These are phyloP conservation scores for Margaritispora aquatica DNA, from an alignment of 495 filamentous ascomycete species.

Conservation along the genomic window DNA sequence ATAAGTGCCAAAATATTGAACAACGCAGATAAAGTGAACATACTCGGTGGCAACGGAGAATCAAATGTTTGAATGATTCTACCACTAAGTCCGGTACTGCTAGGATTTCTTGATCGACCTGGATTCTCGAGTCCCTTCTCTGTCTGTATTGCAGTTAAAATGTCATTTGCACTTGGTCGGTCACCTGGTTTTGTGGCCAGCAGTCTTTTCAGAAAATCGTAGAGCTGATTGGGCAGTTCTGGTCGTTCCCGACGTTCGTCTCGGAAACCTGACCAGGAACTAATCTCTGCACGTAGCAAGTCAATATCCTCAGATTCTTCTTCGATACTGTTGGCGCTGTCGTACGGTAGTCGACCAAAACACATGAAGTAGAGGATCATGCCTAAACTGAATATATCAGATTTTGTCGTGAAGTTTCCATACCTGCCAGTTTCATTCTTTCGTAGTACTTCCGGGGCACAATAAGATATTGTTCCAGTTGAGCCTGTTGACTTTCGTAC, in stretches of 20 bases:
- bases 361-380: slow-evolving; percentile 99
- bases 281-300: slow-evolving; percentile 78
- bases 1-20: too few species aligned
- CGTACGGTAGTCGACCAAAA: slow-evolving; percentile 83
- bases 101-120: slow-evolving; percentile 34
- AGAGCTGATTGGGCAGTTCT: slow-evolving; percentile 83
- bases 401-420: slow-evolving; percentile 92
- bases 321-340: slow-evolving; percentile 66
- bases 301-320: slow-evolving; percentile 96
- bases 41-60: slow-evolving; percentile 43
- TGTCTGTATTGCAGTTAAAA: slow-evolving; percentile 71
- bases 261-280: slow-evolving; percentile 78
- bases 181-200: slow-evolving; percentile 71
- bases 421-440: slow-evolving; percentile 62
- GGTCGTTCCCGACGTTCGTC: slow-evolving; percentile 64
- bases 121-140: slow-evolving; percentile 56
- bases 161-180: slow-evolving; percentile 80
- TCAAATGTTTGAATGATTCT: slow-evolving; percentile 49
- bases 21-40: too few species aligned
- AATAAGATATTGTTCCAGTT: slow-evolving; percentile 95
- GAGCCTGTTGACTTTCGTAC: slow-evolving; percentile 83
- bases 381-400: slow-evolving; percentile 91
- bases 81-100: slow-evolving; percentile 31
- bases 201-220: slow-evolving; percentile 73
- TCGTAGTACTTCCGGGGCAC: slow-evolving; percentile 86